Evolutionary conservation across 108 stramenopile genomes (phyloP), one percentile per base, ranked within the genome.

Genomic region (Pseudonitzschia multiseries): DNA sequence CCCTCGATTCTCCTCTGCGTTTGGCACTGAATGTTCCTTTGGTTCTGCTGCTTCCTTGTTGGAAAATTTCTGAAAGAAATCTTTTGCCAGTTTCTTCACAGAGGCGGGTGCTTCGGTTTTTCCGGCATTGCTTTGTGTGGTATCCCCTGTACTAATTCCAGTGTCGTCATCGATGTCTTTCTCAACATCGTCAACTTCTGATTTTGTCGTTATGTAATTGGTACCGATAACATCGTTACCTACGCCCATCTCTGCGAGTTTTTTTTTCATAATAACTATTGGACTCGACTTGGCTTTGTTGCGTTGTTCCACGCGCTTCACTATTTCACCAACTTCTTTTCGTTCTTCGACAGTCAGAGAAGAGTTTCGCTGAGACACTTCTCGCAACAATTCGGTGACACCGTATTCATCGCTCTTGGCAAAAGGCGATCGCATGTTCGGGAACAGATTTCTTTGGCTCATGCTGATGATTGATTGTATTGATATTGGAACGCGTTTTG

Each of bases 331-430:
- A 33, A 78, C 53, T 44, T 72, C 71, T 36, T 61, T 27, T 42
- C 70, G 62, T 62, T 77, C 64, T 28, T 71, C 57, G 1, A 46
- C 64, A 3, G 76, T 50, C 36, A 56, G 31, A 33, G 64, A 65
- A 15, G 27, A 14, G 20, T 51, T 65, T 24, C 67, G 56, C 24
- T 68, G 24, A 33, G 60, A 66, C 13, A 78, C 71, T 61, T 68
- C 48, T 48, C 32, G 70, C 40, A 78, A 71, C 46, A 78, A 46
- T 29, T 78, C 77, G 0, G 46, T 65, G 8, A 78, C 77, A 32
- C 71, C 77, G 51, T 72, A 41, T 29, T 71, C 60, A 36, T 77
- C 76, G 18, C 12, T 14, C 44, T 68, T 48, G 57, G 17, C 22
- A 46, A 52, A 24, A 75, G 21, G 67, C 48, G 50, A 48, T 22